Evolutionary conservation across 495 filamentous ascomycete species (phyloP).

Genomic region (Glonium stellatum): DNA sequence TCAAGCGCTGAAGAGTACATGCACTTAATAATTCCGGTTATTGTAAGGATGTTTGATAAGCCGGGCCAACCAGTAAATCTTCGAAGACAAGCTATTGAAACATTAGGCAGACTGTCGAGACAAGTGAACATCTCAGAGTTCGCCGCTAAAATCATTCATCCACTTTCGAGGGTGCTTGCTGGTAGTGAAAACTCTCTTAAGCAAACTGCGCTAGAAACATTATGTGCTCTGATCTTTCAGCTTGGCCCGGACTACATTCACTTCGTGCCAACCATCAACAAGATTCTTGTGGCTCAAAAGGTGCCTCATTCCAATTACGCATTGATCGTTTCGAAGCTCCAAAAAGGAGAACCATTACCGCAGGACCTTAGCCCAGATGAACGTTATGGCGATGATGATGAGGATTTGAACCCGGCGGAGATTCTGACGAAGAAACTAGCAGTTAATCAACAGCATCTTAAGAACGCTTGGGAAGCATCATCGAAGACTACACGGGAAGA

Average conservation of each 20-base stretch:
- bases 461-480: slow-evolving; percentile 93
- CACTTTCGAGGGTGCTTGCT: slow-evolving; percentile 69
- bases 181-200: slow-evolving; percentile 64
- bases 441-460: slow-evolving; percentile 93
- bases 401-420: slow-evolving; percentile 73
- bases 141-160: slow-evolving; percentile 89
- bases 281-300: slow-evolving; percentile 51
- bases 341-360: slow-evolving; percentile 86
- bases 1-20: slow-evolving; percentile 95
- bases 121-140: slow-evolving; percentile 98
- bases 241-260: slow-evolving; percentile 91
- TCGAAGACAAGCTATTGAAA: slow-evolving; percentile 86
- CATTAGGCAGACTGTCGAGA: slow-evolving; percentile 84
- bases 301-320: slow-evolving; percentile 85
- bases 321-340: slow-evolving; percentile 79
- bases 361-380: slow-evolving; percentile 90
- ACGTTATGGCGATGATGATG: slow-evolving; percentile 65
- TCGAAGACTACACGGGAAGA: slow-evolving; percentile 95
- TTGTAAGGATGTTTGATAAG: slow-evolving; percentile 86
- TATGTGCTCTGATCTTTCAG: slow-evolving; percentile 92
- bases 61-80: slow-evolving; percentile 66
- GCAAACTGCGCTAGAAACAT: slow-evolving; percentile 84
- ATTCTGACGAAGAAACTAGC: slow-evolving; percentile 87
- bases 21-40: slow-evolving; percentile 96
- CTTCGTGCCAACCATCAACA: slow-evolving; percentile 86